These are phyloP conservation scores for Gracilaria domingensis DNA, from an alignment of 23 red algal genomes.

Conservation along the genomic window DNA sequence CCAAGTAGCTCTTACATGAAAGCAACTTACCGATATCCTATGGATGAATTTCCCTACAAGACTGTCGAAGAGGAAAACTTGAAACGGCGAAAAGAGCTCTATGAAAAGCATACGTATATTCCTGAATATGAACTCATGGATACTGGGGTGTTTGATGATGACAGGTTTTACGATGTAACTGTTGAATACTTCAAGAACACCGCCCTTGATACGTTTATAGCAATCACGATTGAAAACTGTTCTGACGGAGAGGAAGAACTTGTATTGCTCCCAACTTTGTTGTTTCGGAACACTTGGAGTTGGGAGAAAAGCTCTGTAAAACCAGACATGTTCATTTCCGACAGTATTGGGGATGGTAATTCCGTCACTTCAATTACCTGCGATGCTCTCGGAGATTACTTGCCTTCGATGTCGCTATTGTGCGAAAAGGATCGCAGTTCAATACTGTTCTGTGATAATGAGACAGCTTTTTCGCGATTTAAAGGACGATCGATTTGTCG, in stretches of 20 bases:
- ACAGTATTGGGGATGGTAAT: neutral
- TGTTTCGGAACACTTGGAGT: slow-evolving; percentile 7
- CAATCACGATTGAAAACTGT: slow-evolving; percentile 6
- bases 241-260: neutral
- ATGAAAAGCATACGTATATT: slow-evolving; percentile 2
- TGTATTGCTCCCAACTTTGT: slow-evolving; percentile 5
- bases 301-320: slow-evolving; percentile 1
- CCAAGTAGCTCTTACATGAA: slow-evolving; percentile 13
- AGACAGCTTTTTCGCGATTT: neutral
- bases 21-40: slow-evolving; percentile 8
- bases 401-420: slow-evolving; percentile 1
- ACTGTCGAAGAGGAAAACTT: neutral
- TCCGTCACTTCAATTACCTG: neutral
- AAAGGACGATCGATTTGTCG: neutral
- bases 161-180: neutral
- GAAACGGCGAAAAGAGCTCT: neutral
- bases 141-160: slow-evolving; percentile 6
- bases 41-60: neutral
- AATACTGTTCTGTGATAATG: slow-evolving; percentile 9
- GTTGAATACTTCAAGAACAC: slow-evolving; percentile 1
- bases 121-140: slow-evolving; percentile 12
- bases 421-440: slow-evolving; percentile 18
- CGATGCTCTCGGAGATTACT: neutral
- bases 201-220: neutral
- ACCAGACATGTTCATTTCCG: neutral